A percentile compares a stretch with the other conserved stretches of the same genome.
Conservation (phyloP, 2,329 filamentous ascomycete genomes). For the Thelonectria rubi region DNA sequence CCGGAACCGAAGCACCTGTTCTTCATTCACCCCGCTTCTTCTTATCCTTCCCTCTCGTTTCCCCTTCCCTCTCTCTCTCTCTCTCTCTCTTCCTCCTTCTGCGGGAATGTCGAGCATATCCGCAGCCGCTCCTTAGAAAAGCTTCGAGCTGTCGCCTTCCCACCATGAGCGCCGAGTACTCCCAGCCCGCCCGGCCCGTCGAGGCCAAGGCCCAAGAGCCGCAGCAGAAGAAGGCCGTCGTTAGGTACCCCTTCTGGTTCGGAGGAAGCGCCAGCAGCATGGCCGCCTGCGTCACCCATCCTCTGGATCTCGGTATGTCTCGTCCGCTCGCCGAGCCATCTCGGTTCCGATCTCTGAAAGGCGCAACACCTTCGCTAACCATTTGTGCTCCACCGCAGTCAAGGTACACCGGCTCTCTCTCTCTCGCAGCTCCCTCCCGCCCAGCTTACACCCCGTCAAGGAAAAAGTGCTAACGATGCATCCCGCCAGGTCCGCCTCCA, state of each 20-base stretch:
- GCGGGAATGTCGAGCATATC: conserved; percentile 26
- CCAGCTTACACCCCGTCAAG: neutral
- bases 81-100: conserved; percentile 2
- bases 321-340: conserved; percentile 1
- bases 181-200: conserved; percentile 31
- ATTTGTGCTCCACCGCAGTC: conserved; percentile 51
- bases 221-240: conserved; percentile 52
- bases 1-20: conserved; percentile 16
- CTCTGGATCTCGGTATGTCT: conserved; percentile 84
- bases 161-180: conserved; percentile 35
- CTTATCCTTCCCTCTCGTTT: neutral
- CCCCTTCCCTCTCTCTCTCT: conserved; percentile 1
- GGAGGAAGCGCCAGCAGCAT: conserved; percentile 93
- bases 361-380: conserved; percentile 34
- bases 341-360: neutral
- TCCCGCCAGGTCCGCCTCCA: conserved; percentile 79
- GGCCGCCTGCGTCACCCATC: conserved; percentile 91
- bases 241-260: conserved; percentile 90
- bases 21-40: neutral
- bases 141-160: conserved; percentile 5
- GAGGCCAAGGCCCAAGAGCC: conserved; percentile 36
- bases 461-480: conserved; percentile 19
- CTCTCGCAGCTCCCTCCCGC: neutral
- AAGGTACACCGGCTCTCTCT: conserved; percentile 49
- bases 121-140: conserved; percentile 20